phyloP scores from a whole-genome alignment of 2,329 filamentous ascomycete genomes.

The Fusarium acutatum region DNA sequence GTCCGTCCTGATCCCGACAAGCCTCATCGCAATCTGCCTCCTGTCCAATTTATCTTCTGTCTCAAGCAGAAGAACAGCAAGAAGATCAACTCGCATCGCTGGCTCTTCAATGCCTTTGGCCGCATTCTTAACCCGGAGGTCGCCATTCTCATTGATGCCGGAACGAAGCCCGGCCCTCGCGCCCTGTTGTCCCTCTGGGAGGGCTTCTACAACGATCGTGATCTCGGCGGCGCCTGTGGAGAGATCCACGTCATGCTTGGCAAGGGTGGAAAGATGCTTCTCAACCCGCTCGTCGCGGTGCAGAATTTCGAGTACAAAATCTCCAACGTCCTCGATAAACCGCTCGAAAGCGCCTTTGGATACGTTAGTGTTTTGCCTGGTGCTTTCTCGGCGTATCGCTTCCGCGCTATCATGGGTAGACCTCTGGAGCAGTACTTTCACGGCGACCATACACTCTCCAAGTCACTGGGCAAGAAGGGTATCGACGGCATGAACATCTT shows the following conservation, averaged over 20 bases:
- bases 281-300: slow-evolving; percentile 39
- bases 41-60: slow-evolving; percentile 40
- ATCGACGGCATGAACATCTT: slow-evolving; percentile 41
- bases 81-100: slow-evolving; percentile 42
- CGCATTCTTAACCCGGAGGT: slow-evolving; percentile 40
- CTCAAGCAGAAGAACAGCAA: slow-evolving; percentile 42
- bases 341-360: slow-evolving; percentile 37
- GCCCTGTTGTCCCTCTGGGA: slow-evolving; percentile 37
- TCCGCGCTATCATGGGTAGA: slow-evolving; percentile 38
- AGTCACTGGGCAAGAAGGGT: slow-evolving; percentile 37
- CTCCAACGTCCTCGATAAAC: slow-evolving; percentile 39
- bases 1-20: slow-evolving; percentile 35
- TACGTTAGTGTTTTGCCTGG: slow-evolving; percentile 38
- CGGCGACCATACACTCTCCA: slow-evolving; percentile 38
- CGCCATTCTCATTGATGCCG: slow-evolving; percentile 38
- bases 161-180: slow-evolving; percentile 37
- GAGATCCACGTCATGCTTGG: slow-evolving; percentile 41
- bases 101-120: slow-evolving; percentile 39
- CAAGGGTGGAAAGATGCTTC: slow-evolving; percentile 32
- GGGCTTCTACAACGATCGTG: slow-evolving; percentile 37
- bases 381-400: slow-evolving; percentile 38
- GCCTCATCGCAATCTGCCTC: slow-evolving; percentile 30
- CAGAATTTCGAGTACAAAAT: slow-evolving; percentile 41
- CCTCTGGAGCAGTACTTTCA: slow-evolving; percentile 39
- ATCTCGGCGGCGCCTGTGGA: slow-evolving; percentile 37